A percentile compares a stretch with the other conserved stretches of the same genome.
These are phyloP conservation scores for Hericium rajendrae DNA, from an alignment of 768 basidiomycete species.

Conservation along the genomic window DNA sequence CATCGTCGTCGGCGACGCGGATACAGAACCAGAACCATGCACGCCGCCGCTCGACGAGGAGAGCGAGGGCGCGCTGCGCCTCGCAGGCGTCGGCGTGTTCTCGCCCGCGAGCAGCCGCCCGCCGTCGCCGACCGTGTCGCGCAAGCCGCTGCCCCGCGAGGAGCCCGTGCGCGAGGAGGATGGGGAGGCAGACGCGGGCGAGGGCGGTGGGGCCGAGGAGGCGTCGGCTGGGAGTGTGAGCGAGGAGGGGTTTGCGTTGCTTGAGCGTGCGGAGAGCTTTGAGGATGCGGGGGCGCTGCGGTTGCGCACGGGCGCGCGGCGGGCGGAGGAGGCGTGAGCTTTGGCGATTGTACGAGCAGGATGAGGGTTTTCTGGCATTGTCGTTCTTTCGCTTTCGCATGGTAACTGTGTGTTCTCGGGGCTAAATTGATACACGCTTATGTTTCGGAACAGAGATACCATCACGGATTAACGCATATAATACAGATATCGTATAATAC, in stretches of 20 bases:
- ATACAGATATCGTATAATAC: background rate
- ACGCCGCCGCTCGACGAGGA: too few species aligned
- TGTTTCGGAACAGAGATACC: background rate
- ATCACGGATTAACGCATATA: background rate
- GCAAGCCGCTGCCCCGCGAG: background rate
- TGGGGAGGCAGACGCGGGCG: background rate
- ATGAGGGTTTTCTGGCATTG: background rate
- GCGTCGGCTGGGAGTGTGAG: conserved; percentile 6
- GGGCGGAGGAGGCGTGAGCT: background rate
- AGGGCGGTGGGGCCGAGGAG: background rate
- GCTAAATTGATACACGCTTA: background rate
- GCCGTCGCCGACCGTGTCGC: too few species aligned
- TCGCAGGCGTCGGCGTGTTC: too few species aligned
- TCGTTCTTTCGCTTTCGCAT: too few species aligned
- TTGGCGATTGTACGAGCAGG: background rate
- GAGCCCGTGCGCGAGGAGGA: conserved; percentile 1
- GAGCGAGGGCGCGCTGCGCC: too few species aligned
- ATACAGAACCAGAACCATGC: too few species aligned
- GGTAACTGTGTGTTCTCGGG: background rate
- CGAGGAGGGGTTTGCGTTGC: conserved; percentile 26
- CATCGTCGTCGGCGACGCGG: too few species aligned
- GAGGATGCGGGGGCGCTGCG: conserved; percentile 2
- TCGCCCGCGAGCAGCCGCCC: too few species aligned
- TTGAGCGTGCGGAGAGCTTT: conserved; percentile 16
- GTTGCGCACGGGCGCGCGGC: background rate